Conservation (phyloP, 805 yeast species). For the Candida tallmaniae region DNA sequence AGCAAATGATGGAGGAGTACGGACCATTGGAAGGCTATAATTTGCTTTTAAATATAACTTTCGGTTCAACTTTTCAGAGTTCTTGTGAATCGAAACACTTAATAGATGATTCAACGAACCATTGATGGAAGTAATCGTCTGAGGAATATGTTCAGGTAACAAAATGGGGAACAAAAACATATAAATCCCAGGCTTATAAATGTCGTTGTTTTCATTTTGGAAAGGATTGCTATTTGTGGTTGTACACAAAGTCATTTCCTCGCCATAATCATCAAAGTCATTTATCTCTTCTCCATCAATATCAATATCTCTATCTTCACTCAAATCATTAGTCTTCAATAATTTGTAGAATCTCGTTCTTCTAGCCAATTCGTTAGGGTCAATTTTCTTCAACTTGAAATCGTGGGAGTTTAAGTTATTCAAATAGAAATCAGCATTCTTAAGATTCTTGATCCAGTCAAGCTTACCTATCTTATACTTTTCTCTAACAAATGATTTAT, state of each 20-base stretch:
- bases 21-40: constrained; percentile 43
- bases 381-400: constrained; percentile 34
- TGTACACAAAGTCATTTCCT: constrained; percentile 6
- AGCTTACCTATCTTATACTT: constrained; percentile 44
- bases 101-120: constrained; percentile 45
- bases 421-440: constrained; percentile 43
- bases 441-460: constrained; percentile 41
- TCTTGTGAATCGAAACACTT: constrained; percentile 34
- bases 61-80: constrained; percentile 30
- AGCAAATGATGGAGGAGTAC: constrained; percentile 55
- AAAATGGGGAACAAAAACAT: constrained; percentile 61
- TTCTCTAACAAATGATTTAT: constrained; percentile 41
- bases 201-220: constrained; percentile 3
- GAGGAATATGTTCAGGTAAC: constrained; percentile 61
- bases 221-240: background rate
- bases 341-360: constrained; percentile 31
- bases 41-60: constrained; percentile 27
- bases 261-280: constrained; percentile 3
- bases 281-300: constrained; percentile 3
- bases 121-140: constrained; percentile 49
- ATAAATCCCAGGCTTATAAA: constrained; percentile 61
- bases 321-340: constrained; percentile 12
- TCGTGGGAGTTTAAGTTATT: constrained; percentile 40
- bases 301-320: constrained; percentile 5
- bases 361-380: constrained; percentile 41